phyloP scores from a whole-genome alignment of 352 stramenopile genomes.

The Peronospora destructor region DNA sequence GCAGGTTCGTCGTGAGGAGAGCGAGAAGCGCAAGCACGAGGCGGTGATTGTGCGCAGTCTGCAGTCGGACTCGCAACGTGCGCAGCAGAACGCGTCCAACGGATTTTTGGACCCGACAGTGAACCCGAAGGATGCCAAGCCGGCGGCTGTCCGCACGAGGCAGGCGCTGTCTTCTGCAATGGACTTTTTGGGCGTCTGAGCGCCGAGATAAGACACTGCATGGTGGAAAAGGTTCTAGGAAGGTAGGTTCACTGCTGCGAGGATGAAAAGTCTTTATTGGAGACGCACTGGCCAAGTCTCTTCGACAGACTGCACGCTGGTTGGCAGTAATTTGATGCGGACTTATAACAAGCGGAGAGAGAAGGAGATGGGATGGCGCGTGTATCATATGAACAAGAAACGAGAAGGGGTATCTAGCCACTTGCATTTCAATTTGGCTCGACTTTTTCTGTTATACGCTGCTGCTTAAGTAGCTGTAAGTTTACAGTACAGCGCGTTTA shows the following conservation, averaged over 20 bases:
- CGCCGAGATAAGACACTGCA: neutral
- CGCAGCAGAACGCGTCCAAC: conserved; percentile 27
- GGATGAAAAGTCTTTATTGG: conserved; percentile 3
- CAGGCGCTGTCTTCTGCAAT: conserved; percentile 79
- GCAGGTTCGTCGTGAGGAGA: conserved; percentile 74
- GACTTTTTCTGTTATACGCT: conserved; percentile 7
- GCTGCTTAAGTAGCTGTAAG: neutral
- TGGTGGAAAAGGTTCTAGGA: neutral
- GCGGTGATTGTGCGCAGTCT: conserved; percentile 75
- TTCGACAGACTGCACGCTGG: conserved; percentile 13
- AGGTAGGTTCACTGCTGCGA: neutral
- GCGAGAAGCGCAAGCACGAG: conserved; percentile 81
- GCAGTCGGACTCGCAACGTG: conserved; percentile 59
- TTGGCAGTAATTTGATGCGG: conserved; percentile 9
- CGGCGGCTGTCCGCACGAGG: conserved; percentile 59
- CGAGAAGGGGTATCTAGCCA: conserved; percentile 15
- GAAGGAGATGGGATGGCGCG: conserved; percentile 6
- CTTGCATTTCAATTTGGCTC: conserved; percentile 23
- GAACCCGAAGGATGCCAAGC: conserved; percentile 79
- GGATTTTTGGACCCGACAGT: conserved; percentile 59
- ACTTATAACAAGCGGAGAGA: conserved; percentile 4
- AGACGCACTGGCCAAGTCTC: conserved; percentile 15
- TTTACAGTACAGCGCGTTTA: no score
- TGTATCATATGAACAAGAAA: conserved; percentile 27
- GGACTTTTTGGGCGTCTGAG: conserved; percentile 81